Evolutionary conservation across 2,329 filamentous ascomycete genomes (phyloP).

Genomic region (Colletotrichum sp.): DNA sequence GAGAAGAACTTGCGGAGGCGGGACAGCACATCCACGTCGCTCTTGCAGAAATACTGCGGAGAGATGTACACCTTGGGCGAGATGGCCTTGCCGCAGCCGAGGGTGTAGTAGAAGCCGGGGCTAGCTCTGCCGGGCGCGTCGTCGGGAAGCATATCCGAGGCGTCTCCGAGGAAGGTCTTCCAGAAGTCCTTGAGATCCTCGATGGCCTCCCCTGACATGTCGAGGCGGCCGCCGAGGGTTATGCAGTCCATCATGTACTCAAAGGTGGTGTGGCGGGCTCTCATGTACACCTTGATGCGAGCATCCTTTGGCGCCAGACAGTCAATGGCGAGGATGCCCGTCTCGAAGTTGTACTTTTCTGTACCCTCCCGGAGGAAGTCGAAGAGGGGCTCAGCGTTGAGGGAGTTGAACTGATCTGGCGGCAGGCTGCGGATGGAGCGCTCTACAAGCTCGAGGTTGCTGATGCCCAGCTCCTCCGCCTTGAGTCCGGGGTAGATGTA

Average conservation of each 20-base stretch:
- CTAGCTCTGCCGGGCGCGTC: constrained; percentile 10
- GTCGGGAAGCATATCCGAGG: not conserved
- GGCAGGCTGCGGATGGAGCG: constrained; percentile 8
- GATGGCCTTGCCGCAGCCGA: constrained; percentile 5
- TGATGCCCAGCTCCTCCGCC: constrained; percentile 14
- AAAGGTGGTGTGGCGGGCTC: constrained; percentile 8
- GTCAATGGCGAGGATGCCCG: constrained; percentile 15
- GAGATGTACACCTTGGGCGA: constrained; percentile 17
- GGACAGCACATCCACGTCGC: constrained; percentile 2
- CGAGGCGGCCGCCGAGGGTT: constrained; percentile 7
- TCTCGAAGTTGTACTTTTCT: constrained; percentile 10
- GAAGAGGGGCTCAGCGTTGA: not conserved
- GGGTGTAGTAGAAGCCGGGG: constrained; percentile 18
- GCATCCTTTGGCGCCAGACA: constrained; percentile 3
- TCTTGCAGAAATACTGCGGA: constrained; percentile 9
- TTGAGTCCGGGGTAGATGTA: constrained; percentile 16
- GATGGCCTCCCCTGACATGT: constrained; percentile 15
- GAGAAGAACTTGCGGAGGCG: constrained; percentile 16
- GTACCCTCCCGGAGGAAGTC: constrained; percentile 12
- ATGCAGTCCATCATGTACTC: constrained; percentile 20
- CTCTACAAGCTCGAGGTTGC: constrained; percentile 12
- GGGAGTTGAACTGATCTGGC: not conserved
- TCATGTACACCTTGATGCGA: constrained; percentile 15
- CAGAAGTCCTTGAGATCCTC: constrained; percentile 16
- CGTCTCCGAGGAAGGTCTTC: not conserved